Conservation (phyloP, 257 asterid species). For the Solanum bulbocastanum region DNA sequence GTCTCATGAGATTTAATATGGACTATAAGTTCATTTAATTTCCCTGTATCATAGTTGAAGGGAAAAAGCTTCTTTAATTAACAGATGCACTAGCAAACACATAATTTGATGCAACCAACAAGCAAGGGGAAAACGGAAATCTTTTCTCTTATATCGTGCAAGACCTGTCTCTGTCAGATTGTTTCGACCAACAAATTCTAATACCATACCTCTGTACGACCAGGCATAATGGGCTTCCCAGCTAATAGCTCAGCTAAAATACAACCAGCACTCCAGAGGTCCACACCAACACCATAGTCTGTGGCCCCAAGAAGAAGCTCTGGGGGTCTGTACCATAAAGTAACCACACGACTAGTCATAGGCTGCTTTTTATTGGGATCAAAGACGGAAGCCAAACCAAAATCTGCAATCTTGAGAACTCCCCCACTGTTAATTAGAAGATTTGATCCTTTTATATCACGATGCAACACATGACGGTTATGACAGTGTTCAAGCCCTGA, state of each 20-base stretch:
- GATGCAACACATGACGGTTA: constrained; percentile 63
- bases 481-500: constrained; percentile 92
- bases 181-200: not conserved
- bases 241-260: constrained; percentile 79
- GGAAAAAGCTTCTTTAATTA: not conserved
- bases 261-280: constrained; percentile 93
- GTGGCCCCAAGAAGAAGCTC: constrained; percentile 91
- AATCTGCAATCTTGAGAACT: constrained; percentile 78
- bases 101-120: not conserved
- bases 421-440: constrained; percentile 68
- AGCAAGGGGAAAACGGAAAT: not conserved
- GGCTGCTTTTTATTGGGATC: constrained; percentile 75
- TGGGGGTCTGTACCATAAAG: constrained; percentile 89
- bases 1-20: not conserved
- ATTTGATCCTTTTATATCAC: constrained; percentile 88
- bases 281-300: constrained; percentile 78
- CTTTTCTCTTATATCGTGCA: not conserved
- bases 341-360: constrained; percentile 88
- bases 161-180: not conserved
- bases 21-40: not conserved
- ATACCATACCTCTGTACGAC: constrained; percentile 69
- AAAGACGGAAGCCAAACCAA: constrained; percentile 70
- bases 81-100: not conserved
- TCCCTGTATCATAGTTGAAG: not conserved
- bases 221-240: constrained; percentile 90